A percentile compares a stretch with the other conserved stretches of the same genome.
Conservation (phyloP, 176 grass and related monocot species). For the Bromus sterilis region DNA sequence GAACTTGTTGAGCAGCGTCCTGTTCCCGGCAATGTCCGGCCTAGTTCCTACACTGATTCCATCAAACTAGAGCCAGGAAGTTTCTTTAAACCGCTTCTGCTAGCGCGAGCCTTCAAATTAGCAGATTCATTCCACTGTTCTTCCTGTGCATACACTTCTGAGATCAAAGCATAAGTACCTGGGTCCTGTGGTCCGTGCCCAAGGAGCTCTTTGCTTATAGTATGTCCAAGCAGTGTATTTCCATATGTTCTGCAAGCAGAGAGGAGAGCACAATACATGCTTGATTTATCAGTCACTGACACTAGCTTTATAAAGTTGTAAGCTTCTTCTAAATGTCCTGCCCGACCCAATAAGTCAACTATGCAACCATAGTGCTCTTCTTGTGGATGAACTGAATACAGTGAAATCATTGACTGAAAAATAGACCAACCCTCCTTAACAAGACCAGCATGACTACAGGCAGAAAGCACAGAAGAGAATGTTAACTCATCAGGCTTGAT, state of each 20-base stretch:
- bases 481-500: constrained; percentile 49
- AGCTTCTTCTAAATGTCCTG: constrained; percentile 49
- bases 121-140: constrained; percentile 52
- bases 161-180: constrained; percentile 56
- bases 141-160: constrained; percentile 50
- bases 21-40: too few species aligned
- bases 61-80: constrained; percentile 56
- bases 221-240: constrained; percentile 41
- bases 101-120: constrained; percentile 33
- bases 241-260: constrained; percentile 56
- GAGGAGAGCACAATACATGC: constrained; percentile 40
- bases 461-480: constrained; percentile 60
- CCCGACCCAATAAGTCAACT: constrained; percentile 51
- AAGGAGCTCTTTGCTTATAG: constrained; percentile 43
- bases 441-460: constrained; percentile 62
- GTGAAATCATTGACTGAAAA: constrained; percentile 45
- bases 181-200: constrained; percentile 28
- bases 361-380: constrained; percentile 64
- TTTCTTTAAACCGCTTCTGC: constrained; percentile 37
- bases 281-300: constrained; percentile 33
- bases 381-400: constrained; percentile 46
- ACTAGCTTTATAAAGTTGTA: constrained; percentile 39
- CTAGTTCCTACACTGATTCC: constrained; percentile 29
- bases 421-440: constrained; percentile 41
- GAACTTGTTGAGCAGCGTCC: too few species aligned